These are phyloP conservation scores for Colletotrichum graminicola DNA, from an alignment of 2,329 filamentous ascomycete genomes.

Conservation along the genomic window DNA sequence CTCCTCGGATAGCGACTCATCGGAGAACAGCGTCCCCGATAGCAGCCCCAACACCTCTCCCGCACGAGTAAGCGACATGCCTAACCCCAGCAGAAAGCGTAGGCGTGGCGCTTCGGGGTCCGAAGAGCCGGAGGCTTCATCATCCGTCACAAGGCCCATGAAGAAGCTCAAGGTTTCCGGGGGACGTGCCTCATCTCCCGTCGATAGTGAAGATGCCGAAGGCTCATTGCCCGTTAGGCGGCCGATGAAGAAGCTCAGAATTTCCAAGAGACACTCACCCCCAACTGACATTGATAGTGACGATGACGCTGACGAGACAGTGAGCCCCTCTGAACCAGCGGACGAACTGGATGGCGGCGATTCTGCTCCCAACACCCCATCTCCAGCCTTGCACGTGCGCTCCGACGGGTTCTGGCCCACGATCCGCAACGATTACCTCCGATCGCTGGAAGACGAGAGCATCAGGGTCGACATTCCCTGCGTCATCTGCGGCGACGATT, in stretches of 20 bases:
- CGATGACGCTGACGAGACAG: not conserved
- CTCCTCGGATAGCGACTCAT: not conserved
- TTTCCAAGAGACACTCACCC: not conserved
- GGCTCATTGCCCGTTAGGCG: not conserved
- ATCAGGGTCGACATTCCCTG: not conserved
- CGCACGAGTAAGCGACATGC: not conserved
- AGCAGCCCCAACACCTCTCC: not conserved
- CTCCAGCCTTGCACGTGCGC: not conserved
- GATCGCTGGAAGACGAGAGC: not conserved
- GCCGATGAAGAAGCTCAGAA: not conserved
- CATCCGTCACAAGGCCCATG: not conserved
- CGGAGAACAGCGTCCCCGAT: not conserved
- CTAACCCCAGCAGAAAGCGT: not conserved
- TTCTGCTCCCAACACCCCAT: too few relatives aligned
- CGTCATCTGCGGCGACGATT: conserved; percentile 2
- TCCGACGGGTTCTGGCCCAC: conserved; percentile 7
- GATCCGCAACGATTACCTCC: not conserved
- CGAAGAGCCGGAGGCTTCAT: not conserved
- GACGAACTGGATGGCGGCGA: too few relatives aligned
- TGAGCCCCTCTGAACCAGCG: not conserved
- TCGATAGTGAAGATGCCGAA: not conserved
- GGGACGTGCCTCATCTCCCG: not conserved
- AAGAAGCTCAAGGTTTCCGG: not conserved
- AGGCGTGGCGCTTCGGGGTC: not conserved
- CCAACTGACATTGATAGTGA: not conserved